These are phyloP conservation scores for Ustilago bromivora DNA, from an alignment of 1,284 basidiomycete genomes.

Conservation along the genomic window DNA sequence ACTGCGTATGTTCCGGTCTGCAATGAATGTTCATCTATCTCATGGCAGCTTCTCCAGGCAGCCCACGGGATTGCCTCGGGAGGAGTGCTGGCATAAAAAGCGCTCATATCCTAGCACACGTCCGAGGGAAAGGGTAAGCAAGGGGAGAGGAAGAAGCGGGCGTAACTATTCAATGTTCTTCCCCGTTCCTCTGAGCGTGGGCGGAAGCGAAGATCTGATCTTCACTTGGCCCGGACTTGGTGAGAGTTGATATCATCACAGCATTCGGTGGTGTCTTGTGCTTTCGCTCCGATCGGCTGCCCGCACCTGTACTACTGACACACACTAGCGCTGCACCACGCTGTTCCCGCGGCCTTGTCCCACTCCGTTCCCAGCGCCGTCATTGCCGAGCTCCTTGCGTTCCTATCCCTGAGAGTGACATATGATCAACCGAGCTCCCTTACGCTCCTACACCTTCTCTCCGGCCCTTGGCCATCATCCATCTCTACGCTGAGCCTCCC, in stretches of 20 bases:
- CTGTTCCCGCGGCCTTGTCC: neutral
- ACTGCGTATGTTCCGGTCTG: no score
- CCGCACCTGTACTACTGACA: neutral
- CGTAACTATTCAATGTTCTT: slow-evolving; percentile 5
- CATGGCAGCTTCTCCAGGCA: neutral
- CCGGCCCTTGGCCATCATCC: neutral
- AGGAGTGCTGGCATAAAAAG: neutral
- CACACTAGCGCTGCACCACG: neutral
- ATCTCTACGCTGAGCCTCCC: neutral
- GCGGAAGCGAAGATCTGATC: neutral
- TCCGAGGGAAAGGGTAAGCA: neutral
- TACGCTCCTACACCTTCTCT: no score
- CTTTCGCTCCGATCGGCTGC: neutral
- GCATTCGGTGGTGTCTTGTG: neutral
- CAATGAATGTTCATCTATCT: neutral
- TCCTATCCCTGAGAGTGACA: neutral
- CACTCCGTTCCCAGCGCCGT: neutral
- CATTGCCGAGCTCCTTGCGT: slow-evolving; percentile 6
- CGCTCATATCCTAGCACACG: neutral
- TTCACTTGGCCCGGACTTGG: neutral
- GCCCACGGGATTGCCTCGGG: slow-evolving; percentile 7
- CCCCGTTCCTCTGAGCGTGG: neutral
- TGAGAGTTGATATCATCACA: neutral
- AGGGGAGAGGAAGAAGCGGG: neutral
- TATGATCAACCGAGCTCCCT: neutral